Evolutionary conservation across 148 eudicot genomes (phyloP).

Genomic region (Silene conica): DNA sequence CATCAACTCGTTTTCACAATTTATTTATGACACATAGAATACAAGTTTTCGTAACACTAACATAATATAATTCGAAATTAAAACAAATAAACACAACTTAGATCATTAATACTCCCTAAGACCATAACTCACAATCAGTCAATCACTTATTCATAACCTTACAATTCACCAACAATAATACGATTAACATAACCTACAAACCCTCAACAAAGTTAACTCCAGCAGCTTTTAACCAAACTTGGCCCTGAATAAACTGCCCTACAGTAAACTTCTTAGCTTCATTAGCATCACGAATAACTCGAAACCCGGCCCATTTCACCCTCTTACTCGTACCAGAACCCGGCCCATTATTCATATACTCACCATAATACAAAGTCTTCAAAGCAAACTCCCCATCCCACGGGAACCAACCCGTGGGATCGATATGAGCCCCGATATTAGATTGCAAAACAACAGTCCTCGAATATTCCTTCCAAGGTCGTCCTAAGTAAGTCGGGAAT

Average conservation of each 20-base stretch:
- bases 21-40: too few relatives aligned
- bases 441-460: slow-evolving; percentile 34
- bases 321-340: slow-evolving; percentile 23
- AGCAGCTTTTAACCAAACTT: slow-evolving; percentile 24
- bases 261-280: slow-evolving; percentile 28
- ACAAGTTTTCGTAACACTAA: too few relatives aligned
- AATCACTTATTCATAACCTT: neutral
- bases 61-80: too few relatives aligned
- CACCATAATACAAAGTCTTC: slow-evolving; percentile 23
- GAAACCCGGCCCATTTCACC: slow-evolving; percentile 30
- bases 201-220: slow-evolving; percentile 24
- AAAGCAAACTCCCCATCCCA: slow-evolving; percentile 26
- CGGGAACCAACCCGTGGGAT: slow-evolving; percentile 25
- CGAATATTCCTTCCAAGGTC: slow-evolving; percentile 35
- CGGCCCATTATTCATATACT: slow-evolving; percentile 25
- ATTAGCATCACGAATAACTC: slow-evolving; percentile 1
- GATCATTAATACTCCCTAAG: too few relatives aligned
- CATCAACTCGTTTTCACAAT: too few relatives aligned
- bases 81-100: too few relatives aligned
- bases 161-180: too few relatives aligned
- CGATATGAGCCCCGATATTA: slow-evolving; percentile 13
- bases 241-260: slow-evolving; percentile 26
- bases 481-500: slow-evolving; percentile 27
- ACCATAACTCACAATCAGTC: neutral
- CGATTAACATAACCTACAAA: neutral